These are phyloP conservation scores for Hibiscus trionum DNA, from an alignment of 345 rosid species.

Conservation along the genomic window DNA sequence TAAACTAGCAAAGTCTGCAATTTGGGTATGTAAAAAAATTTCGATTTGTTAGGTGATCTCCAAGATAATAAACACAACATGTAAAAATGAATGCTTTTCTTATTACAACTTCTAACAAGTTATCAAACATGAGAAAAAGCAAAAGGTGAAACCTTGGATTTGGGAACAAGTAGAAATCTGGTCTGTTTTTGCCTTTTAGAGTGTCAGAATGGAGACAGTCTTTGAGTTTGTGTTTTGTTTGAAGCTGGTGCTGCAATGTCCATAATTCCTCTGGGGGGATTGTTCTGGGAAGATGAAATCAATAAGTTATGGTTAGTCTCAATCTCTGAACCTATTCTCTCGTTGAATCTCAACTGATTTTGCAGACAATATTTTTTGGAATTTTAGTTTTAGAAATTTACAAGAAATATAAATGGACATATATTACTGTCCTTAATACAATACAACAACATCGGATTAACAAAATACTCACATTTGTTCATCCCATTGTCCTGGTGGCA, in stretches of 20 bases:
- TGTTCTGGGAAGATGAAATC: background rate
- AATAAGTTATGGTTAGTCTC: background rate
- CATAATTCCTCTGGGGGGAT: background rate
- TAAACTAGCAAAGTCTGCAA: too few species aligned
- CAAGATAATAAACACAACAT: too few species aligned
- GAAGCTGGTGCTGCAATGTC: background rate
- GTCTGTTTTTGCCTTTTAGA: background rate
- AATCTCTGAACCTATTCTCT: background rate
- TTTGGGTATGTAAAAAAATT: too few species aligned
- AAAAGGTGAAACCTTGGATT: background rate
- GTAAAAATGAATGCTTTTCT: too few species aligned
- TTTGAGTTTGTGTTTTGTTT: background rate
- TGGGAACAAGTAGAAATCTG: background rate
- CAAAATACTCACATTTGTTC: too few species aligned
- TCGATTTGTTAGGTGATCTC: too few species aligned
- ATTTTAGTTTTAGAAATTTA: background rate
- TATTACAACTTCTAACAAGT: too few species aligned
- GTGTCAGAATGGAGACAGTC: too few species aligned
- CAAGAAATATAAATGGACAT: too few species aligned
- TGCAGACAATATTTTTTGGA: background rate
- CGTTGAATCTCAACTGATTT: conserved; percentile 10
- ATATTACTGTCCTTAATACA: too few species aligned
- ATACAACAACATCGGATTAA: too few species aligned
- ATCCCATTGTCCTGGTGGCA: too few species aligned
- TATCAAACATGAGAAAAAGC: background rate